phyloP scores from a whole-genome alignment of 1,139 yeast species.

The Saccharomyces pastorianus region DNA sequence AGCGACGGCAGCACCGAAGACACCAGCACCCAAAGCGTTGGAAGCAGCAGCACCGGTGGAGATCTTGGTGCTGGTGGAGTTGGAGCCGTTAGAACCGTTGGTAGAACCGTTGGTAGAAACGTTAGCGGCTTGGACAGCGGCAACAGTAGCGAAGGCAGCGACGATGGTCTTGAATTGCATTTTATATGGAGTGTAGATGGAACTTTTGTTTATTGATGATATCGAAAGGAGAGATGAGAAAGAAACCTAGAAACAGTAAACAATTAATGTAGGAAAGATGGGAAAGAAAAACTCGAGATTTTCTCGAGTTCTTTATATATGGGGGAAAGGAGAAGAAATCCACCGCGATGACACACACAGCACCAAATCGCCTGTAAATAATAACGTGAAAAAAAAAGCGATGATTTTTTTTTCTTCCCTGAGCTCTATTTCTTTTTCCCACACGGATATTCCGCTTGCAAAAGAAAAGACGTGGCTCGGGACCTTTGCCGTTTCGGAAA shows the following conservation, averaged over 20 bases:
- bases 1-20: constrained; percentile 67
- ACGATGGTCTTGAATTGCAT: constrained; percentile 56
- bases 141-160: constrained; percentile 30
- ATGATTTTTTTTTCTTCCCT: background rate
- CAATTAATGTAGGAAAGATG: background rate
- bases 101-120: constrained; percentile 33
- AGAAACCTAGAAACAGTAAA: background rate
- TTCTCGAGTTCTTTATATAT: background rate
- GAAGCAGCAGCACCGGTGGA: constrained; percentile 48
- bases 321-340: background rate
- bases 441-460: background rate
- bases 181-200: constrained; percentile 12
- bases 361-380: background rate
- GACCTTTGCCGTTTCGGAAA: background rate
- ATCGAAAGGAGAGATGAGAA: background rate
- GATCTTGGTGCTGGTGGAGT: constrained; percentile 29
- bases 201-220: background rate
- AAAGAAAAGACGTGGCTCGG: background rate
- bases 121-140: constrained; percentile 21
- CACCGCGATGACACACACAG: background rate
- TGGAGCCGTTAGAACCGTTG: constrained; percentile 26
- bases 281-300: background rate
- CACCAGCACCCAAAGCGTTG: constrained; percentile 51
- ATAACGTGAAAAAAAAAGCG: background rate
- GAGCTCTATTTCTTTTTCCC: background rate